Base-by-base conservation (phyloP, 1,139 yeast genomes). In the Hemisphaericaspora lyxosophila region DNA sequence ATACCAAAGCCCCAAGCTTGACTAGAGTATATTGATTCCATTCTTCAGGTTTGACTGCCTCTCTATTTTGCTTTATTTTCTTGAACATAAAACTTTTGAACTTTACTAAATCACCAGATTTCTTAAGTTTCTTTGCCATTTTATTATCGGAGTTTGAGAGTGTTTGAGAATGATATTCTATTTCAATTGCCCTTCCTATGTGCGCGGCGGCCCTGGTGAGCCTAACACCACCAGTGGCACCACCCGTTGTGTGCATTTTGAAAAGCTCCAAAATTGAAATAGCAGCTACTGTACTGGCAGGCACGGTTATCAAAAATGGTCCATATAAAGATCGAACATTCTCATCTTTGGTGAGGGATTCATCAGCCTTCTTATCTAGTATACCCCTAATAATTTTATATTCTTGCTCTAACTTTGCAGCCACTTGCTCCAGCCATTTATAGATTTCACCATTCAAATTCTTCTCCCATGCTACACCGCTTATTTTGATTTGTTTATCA, bases 161-260 rank as follows among this genome's bases (percentile, higher is more conserved):
- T 43, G 74, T 70, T 48, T 82, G 84, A 0, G 92, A 75, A 50
- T 85, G 78, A 57, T 84, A 87, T 58, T 92, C 97, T 49, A 82
- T 62, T 58, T 92, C 97, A 24, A 90, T 71, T 7, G 96, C 92
- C 49, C 75, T 80, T 4, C 97, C 96, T 5, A 92, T 89, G 1
- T 86, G 72, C 16, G 84, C 67, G 16, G 89, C 86, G 0, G 95
- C 90, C 48, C 88, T 74, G 0, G 95, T 88, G 1, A 92, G 83
- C 53, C 90, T 75, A 80, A 89, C 82, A 28, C 96, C 96, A 48
- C 84, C 88, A n/a, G 74, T 69, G 24, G 82, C 74, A 35, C 92
- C 94, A 30, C 89, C 85, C 3, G 89, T 80, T 4, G 90, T 78
- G 44, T 82, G 79, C 41, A 85, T 63, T 49, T 85, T 85, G 49